Evolutionary conservation across 129 eudicot genomes (phyloP), one percentile per base, ranked within the genome.

Genomic region (Kitagawia praeruptora): DNA sequence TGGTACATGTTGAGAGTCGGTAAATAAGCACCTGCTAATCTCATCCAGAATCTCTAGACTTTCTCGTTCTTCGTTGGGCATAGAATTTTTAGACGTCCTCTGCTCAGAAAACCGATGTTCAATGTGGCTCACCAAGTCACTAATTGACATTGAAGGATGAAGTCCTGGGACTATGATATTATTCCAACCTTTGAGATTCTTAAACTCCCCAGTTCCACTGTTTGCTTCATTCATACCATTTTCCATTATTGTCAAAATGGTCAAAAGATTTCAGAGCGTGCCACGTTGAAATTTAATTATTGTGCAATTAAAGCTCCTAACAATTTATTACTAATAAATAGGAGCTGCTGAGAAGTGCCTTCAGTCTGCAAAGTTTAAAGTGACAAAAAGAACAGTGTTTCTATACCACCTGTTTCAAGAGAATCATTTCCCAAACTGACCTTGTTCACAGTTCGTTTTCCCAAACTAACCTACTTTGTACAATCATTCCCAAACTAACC

Each of bases 81-180:
- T 90, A 1, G 83, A 63, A 72, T 88, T 82, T n/a, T 83, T 78
- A 0, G 96, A 82, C 11, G 85, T 76, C 67, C 87, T 81, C 81
- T 88, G 82, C 79, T 88, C 96, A n/a, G 93, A 89, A 64, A 93
- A 77, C 75, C 90, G 85, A 74, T 84, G 78, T 76, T 90, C 98
- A 34, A 94, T 84, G 76, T 91, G 97, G 84, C 84, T 86, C 34
- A 91, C 97, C 31, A 91, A 75, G 80, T 94, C 96, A 48, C 88
- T 88, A 89, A 94, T 88, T 2, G 96, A 89, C 93, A 91, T 94
- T 11, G 96, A 94, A 16, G 91, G 78, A 70, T 83, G 89, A 49
- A 93, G 79, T 45, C 96, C 97, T 13, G 93, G 93, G 16, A 87
- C 94, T 64, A 77, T 89, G 48, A 85, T 90, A 74, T 87, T 87